phyloP scores from a whole-genome alignment of 441 rosid species.

The Hypseocharis bilobata region DNA sequence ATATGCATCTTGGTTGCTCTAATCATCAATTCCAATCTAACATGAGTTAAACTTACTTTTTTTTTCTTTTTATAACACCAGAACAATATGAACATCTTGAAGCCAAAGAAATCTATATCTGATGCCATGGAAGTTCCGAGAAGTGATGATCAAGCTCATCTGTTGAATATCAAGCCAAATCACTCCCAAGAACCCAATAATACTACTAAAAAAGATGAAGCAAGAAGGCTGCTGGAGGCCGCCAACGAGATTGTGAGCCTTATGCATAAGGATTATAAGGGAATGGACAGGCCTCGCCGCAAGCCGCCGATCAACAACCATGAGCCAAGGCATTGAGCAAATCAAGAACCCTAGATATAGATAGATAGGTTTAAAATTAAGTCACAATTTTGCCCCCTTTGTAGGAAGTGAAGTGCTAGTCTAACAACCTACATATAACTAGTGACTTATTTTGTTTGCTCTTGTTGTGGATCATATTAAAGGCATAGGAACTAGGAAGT shows the following conservation, averaged over 20 bases:
- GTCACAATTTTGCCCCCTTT: constrained; percentile 29
- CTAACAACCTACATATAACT: neutral
- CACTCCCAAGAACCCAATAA: constrained; percentile 19
- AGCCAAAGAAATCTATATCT: no score
- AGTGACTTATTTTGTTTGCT: neutral
- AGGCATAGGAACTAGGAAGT: constrained; percentile 19
- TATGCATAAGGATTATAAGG: constrained; percentile 38
- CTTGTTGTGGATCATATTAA: neutral
- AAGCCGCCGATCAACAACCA: constrained; percentile 52
- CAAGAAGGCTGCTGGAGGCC: constrained; percentile 26
- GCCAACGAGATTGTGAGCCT: constrained; percentile 34
- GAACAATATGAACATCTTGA: constrained; percentile 18
- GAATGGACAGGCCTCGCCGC: constrained; percentile 28
- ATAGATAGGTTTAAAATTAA: neutral
- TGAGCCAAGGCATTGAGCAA: constrained; percentile 30
- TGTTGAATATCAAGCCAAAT: constrained; percentile 12
- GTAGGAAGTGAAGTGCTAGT: constrained; percentile 22
- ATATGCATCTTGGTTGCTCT: neutral
- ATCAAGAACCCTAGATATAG: neutral
- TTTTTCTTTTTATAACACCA: constrained; percentile 10
- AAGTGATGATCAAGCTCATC: constrained; percentile 10
- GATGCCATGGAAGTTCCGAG: constrained; percentile 27
- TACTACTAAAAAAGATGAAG: constrained; percentile 16
- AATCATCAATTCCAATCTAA: neutral
- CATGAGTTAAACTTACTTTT: neutral